Evolutionary conservation across 208 protist genomes (phyloP), one percentile per base, ranked within the genome.

Genomic region (Acanthamoeba polyphaga): DNA sequence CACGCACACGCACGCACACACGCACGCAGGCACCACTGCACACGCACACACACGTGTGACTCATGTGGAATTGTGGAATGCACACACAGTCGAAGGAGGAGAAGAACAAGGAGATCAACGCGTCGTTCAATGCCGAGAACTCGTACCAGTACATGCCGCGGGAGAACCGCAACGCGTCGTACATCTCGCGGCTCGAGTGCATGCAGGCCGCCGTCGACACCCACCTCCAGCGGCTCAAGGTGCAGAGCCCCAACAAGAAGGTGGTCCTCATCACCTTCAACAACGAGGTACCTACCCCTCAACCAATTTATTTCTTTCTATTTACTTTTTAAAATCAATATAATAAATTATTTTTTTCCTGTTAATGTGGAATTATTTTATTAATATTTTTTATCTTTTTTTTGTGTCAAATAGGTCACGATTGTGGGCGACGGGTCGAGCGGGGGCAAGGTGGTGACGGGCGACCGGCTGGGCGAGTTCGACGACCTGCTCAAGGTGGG

Each of bases 231-330:
- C 80, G 80, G 51, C 34, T 95, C 43, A 74, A 94, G 58, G 64
- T 80, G 7, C 68, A 92, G 27, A 43, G 46, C 60, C 80, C 80
- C 24, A 43, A 93, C 19, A 95, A 94, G 78, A 88, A 93, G 51
- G 72, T 95, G 19, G 51, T 94, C 17, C 62, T 95, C 8, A 80
- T 96, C 32, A 95, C 95, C 51, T 96, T 96, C 62, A 85, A 94
- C 80, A 90, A 66, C 53, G 78, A 94, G 53, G 91, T 94, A 53
- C 62, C 38, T 38, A 38, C 38, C 72, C 1, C 38, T 2, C 72
- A 17, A 43, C 70, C 0, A 43, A 43, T 4, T 2, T 5, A 43
- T 7, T 7, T 43, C 2, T 43, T 43, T 43, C 38, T 43, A 2
- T 43, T 6, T 7, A 1, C 1, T 43, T 43, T 43, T 43, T 43